A percentile compares a stretch with the other conserved stretches of the same genome.
phyloP scores from a whole-genome alignment of 148 eudicot species.

The Rhododendron williamsianum region DNA sequence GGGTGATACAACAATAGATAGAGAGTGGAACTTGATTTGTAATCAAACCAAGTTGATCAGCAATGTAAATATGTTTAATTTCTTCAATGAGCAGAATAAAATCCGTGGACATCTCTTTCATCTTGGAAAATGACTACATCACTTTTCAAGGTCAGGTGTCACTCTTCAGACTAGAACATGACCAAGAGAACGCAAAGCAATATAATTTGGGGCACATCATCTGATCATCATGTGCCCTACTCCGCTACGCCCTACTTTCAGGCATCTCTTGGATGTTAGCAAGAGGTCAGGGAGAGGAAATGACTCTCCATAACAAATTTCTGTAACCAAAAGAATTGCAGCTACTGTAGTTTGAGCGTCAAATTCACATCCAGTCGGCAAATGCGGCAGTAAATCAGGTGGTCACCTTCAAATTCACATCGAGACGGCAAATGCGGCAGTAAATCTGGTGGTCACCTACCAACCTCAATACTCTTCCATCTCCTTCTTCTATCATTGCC shows the following conservation, averaged over 20 bases:
- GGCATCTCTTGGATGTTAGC: neutral
- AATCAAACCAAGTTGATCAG: neutral
- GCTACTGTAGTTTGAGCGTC: neutral
- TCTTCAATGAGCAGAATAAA: neutral
- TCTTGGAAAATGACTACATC: neutral
- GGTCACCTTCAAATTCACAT: neutral
- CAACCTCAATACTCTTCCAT: neutral
- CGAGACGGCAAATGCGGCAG: neutral
- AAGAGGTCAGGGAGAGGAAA: neutral
- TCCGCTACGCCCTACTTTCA: neutral
- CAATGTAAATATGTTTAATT: neutral
- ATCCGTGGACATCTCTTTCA: neutral
- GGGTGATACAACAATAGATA: neutral
- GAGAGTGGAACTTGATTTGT: neutral
- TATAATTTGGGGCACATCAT: neutral
- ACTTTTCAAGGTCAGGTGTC: neutral
- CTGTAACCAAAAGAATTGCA: neutral
- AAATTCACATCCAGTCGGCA: neutral
- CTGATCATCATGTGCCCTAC: neutral
- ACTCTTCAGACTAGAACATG: neutral
- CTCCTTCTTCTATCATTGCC: neutral
- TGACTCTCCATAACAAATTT: neutral
- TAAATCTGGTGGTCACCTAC: neutral
- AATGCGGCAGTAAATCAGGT: neutral
- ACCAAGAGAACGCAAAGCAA: neutral